Evolutionary conservation across 169 alveolate species (phyloP).

Genomic region (Plasmodium gaboni): DNA sequence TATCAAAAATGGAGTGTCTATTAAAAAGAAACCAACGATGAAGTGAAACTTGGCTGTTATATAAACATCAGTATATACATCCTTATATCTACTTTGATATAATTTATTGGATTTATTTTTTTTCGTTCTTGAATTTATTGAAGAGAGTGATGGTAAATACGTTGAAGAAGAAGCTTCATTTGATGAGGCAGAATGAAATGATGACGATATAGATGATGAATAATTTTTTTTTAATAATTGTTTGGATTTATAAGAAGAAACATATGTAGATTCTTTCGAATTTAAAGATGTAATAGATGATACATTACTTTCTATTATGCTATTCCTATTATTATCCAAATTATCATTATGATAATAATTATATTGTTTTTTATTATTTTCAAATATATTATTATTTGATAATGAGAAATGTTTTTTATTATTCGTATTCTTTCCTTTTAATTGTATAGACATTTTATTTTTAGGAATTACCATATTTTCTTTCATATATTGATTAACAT

Average conservation of each 20-base stretch:
- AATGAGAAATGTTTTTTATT: background rate
- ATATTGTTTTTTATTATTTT: background rate
- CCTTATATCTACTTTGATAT: slow-evolving; percentile 28
- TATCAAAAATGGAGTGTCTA: slow-evolving; percentile 59
- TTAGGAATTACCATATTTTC: background rate
- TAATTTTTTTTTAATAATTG: background rate
- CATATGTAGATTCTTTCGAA: background rate
- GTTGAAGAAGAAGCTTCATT: slow-evolving; percentile 7
- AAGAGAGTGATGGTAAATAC: slow-evolving; percentile 18
- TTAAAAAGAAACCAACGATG: slow-evolving; percentile 55
- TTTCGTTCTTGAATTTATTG: slow-evolving; percentile 7
- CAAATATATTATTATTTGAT: background rate
- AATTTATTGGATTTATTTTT: slow-evolving; percentile 19
- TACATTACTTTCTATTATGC: background rate
- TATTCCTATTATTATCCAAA: background rate
- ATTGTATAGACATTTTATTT: background rate
- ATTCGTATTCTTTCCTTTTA: background rate
- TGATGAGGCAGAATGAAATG: slow-evolving; percentile 5
- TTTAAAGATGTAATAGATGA: background rate
- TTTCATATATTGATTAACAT: background rate
- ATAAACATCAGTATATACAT: slow-evolving; percentile 69
- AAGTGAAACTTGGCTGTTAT: slow-evolving; percentile 72
- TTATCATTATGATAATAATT: background rate
- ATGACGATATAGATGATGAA: slow-evolving; percentile 3
- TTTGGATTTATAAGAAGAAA: background rate